Percentiles rank a stretch among this genome's conserved stretches.
Evolutionary conservation across 768 basidiomycete genomes (phyloP).

Genomic region (Pleurotus eryngii): DNA sequence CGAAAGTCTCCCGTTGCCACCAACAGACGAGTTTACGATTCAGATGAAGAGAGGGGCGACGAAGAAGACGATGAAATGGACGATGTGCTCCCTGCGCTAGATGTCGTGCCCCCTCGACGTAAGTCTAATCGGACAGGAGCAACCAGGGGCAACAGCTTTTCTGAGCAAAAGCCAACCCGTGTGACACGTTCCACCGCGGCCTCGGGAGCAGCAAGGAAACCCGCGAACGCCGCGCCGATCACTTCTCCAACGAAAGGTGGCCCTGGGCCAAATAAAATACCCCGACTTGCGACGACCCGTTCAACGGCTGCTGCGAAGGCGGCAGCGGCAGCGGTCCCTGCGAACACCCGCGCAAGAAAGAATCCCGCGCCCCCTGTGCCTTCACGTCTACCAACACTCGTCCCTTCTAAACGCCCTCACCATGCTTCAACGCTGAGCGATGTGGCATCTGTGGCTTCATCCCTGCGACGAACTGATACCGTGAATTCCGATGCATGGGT

Average conservation of each 20-base stretch:
- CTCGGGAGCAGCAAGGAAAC: conserved; percentile 51
- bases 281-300: conserved; percentile 54
- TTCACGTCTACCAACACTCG: conserved; percentile 73
- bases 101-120: conserved; percentile 41
- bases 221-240: conserved; percentile 35
- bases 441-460: conserved; percentile 36
- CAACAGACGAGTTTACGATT: conserved; percentile 57
- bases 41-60: conserved; percentile 38
- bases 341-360: conserved; percentile 26
- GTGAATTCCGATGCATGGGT: conserved; percentile 68
- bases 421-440: conserved; percentile 48
- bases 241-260: conserved; percentile 42
- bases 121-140: conserved; percentile 36
- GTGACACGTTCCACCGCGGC: conserved; percentile 70
- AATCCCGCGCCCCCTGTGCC: conserved; percentile 55
- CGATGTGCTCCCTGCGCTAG: conserved; percentile 64
- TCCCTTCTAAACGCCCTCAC: conserved; percentile 52
- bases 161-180: conserved; percentile 71
- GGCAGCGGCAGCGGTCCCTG: conserved; percentile 33
- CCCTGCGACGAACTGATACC: conserved; percentile 34
- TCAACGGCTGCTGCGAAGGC: conserved; percentile 47
- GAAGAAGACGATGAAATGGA: conserved; percentile 65
- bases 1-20: conserved; percentile 79
- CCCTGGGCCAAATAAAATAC: conserved; percentile 65
- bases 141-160: conserved; percentile 51